Base-by-base conservation (phyloP, 2,329 filamentous ascomycete species). In the Dryadomyces quercus-mongolicae region DNA sequence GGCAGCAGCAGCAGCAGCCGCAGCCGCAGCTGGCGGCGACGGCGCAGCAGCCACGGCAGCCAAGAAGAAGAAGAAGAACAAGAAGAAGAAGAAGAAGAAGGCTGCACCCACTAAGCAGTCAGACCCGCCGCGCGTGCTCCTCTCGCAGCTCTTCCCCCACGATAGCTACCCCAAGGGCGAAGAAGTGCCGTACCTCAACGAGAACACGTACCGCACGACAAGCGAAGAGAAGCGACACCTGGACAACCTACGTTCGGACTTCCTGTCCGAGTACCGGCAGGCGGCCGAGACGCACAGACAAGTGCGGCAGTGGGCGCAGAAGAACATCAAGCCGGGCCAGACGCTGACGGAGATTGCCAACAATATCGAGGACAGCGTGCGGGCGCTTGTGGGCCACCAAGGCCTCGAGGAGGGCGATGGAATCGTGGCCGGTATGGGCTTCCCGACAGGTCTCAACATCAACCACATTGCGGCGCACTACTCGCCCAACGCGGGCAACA, bases 391-490 rank as follows among this genome's bases (percentile, higher is more conserved):
- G 20, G 87, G 86, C 9, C 86, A 92, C 66, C 75, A 78, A 62
- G 88, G 87, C 15, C 71, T 92, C 34, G 80, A 85, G 59, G 85
- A 89, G 62, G 88, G 88, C 12, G 87, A 92, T 64, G 84, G 81
- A 52, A 73, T 89, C 59, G 79, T 82, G 62, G 86, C 82, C 45
- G 87, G 88, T 52, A 86, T 92, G 77, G 88, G 86, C 4, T 93
- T 93, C 71, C 88, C 88, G 2, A 90, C 85, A 7, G 88, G 88
- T 54, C 71, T 92, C 56, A 89, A 85, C 68, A 77, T 92, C 63
- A 90, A 93, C 70, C 82, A 91, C 68, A 86, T 86, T 62, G 86
- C 86, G 5, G 88, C 88, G 13, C 88, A 92, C 70, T 93, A 86
- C 70, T 88, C 84, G 16, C 88, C 88, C 8, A 93, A 92, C 67